Base-by-base conservation (phyloP, 1,284 basidiomycete genomes). In the Malassezia obtusa region DNA sequence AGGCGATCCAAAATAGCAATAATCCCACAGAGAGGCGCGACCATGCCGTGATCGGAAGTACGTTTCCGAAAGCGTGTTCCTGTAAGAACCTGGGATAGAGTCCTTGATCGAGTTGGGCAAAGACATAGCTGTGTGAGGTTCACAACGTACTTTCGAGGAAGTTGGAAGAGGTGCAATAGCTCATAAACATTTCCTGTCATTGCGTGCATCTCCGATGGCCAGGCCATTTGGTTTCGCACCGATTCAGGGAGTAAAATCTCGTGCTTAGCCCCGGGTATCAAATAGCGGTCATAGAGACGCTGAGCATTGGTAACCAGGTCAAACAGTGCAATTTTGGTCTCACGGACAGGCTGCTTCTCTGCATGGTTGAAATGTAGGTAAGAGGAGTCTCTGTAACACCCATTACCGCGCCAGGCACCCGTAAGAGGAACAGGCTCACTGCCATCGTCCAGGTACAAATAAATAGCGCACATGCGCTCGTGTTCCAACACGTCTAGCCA, bases 401-500 rank as follows among this genome's bases (percentile, higher is more conserved):
- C 3, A 14, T 14, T 35, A 6, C 33, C 33, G 9, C 40, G 40
- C 40, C 40, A 43, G 15, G 40, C 40, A 19, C 40, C 40, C 6
- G 30, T 43, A 10, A 26, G 1, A 5, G 30, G 40, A 9, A 26
- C n/a, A 10, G 40, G 30, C 24, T 14, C 40, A 9, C 30, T 43
- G 19, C 19, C 40, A 21, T 43, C 15, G 40, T 24, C 30, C 22
- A 26, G 19, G 19, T 25, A 25, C 24, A 43, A 19, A 24, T 43
- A 43, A 11, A 43, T 30, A 5, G 35, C 36, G n/a, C 50, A 52
- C 26, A 38, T 24, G 10, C 32, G 95, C 77, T 96, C 94, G 75
- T 98, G 92, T 77, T 96, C 92, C 68, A 95, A 89, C 2, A 96
- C 92, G 71, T 98, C 92, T 30, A 98, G 82, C 91, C 91, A 98